Conservation (phyloP, 257 asterid species). For the Dorcoceras hygrometricum region DNA sequence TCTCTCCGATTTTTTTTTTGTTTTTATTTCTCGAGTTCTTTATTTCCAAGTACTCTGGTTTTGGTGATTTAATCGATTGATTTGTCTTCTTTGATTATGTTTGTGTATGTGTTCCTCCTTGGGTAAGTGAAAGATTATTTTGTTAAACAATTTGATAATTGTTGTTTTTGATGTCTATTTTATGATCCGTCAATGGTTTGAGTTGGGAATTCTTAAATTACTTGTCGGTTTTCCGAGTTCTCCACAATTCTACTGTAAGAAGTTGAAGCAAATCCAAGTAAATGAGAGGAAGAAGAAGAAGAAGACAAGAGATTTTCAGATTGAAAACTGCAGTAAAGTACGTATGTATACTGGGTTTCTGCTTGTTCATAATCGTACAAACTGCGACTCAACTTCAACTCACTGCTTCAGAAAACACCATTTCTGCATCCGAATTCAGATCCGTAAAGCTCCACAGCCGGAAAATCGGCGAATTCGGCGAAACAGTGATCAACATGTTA, state of each 20-base stretch:
- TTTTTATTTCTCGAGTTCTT: too few species aligned
- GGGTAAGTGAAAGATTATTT: too few species aligned
- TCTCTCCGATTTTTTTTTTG: too few species aligned
- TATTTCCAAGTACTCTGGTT: too few species aligned
- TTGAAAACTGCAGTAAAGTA: constrained; percentile 31
- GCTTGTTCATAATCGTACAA: constrained; percentile 26
- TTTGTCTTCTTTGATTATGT: background rate
- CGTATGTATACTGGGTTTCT: constrained; percentile 18
- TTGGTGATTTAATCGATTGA: background rate
- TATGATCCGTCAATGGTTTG: background rate
- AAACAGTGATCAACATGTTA: constrained; percentile 39
- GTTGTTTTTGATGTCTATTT: too few species aligned
- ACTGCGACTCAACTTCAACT: constrained; percentile 29
- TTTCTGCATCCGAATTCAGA: background rate
- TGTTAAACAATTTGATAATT: too few species aligned
- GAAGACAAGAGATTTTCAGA: constrained; percentile 15
- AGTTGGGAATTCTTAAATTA: background rate
- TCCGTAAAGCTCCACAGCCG: background rate
- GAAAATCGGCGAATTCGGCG: constrained; percentile 34
- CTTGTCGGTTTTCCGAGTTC: background rate
- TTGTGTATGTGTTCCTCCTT: too few species aligned
- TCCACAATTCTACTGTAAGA: background rate
- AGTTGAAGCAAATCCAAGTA: background rate
- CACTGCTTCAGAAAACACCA: background rate
- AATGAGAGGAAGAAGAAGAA: background rate